These are phyloP conservation scores for Botryotinia calthae DNA, from an alignment of 2,329 filamentous ascomycete species.

Conservation along the genomic window DNA sequence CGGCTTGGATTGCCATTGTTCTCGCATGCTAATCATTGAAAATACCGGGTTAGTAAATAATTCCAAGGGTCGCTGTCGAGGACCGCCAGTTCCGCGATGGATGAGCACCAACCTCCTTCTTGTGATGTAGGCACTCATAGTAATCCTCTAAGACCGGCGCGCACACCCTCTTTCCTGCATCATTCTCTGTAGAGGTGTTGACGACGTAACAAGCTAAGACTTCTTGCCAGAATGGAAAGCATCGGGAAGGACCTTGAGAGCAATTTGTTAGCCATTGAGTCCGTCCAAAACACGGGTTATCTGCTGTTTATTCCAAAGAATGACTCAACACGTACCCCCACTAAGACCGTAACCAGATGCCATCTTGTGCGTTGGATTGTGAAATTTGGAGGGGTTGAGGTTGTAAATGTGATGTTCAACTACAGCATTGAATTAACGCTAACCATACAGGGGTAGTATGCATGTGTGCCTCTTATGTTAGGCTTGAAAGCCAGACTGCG, in stretches of 20 bases:
- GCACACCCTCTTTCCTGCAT: conserved; percentile 84
- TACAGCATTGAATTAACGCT: conserved; percentile 5
- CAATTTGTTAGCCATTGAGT: conserved; percentile 31
- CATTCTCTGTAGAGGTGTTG: conserved; percentile 78
- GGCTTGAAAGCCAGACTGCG: not conserved
- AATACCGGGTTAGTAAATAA: not conserved
- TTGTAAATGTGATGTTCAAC: conserved; percentile 32
- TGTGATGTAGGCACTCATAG: conserved; percentile 98
- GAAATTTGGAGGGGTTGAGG: conserved; percentile 21
- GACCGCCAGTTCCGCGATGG: not conserved
- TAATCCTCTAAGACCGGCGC: conserved; percentile 86
- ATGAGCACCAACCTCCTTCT: conserved; percentile 79
- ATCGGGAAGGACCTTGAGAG: conserved; percentile 54
- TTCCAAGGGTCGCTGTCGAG: not conserved
- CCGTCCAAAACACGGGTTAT: not conserved
- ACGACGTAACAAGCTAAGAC: conserved; percentile 97
- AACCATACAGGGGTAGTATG: conserved; percentile 3
- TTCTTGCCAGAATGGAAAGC: conserved; percentile 99
- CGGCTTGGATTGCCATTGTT: conserved; percentile 73
- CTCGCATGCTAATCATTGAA: conserved; percentile 60
- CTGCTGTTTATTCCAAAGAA: not conserved
- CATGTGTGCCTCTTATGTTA: not conserved
- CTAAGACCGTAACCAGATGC: conserved; percentile 79
- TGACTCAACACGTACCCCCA: conserved; percentile 61
- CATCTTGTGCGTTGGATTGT: conserved; percentile 50